Percentiles rank a stretch among this genome's conserved stretches.
phyloP scores from a whole-genome alignment of 2,329 filamentous ascomycete genomes.

The Xylariaceae sp. region DNA sequence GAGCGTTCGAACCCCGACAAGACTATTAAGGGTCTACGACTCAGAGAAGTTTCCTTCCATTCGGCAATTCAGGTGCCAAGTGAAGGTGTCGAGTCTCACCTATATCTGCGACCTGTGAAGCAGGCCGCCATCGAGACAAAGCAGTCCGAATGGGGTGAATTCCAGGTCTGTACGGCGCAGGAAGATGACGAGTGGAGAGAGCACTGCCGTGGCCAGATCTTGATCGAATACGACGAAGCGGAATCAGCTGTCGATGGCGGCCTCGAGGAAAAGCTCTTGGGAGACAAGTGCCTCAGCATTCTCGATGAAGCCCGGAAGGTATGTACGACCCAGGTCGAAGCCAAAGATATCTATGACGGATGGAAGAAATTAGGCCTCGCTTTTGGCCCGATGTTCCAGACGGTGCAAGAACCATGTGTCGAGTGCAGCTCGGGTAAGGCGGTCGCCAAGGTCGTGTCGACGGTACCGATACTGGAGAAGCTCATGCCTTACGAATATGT shows the following conservation, averaged over 20 bases:
- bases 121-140: not conserved
- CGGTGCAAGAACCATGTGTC: conserved; percentile 1
- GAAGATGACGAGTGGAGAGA: conserved; percentile 14
- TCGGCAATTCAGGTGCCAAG: conserved; percentile 14
- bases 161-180: conserved; percentile 17
- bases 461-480: conserved; percentile 3
- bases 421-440: conserved; percentile 2
- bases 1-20: conserved; percentile 7
- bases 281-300: not conserved
- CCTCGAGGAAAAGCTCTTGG: not conserved
- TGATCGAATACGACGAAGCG: conserved; percentile 13
- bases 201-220: conserved; percentile 15
- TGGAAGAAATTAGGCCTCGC: conserved; percentile 10
- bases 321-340: not conserved
- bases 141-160: conserved; percentile 14
- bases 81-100: conserved; percentile 16
- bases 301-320: not conserved
- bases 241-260: conserved; percentile 6
- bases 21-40: conserved; percentile 12
- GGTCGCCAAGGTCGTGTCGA: conserved; percentile 4
- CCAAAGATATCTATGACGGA: conserved; percentile 7
- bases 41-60: conserved; percentile 19
- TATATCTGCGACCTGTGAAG: conserved; percentile 13
- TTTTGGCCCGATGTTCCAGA: conserved; percentile 14
- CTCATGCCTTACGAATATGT: conserved; percentile 9